A percentile compares a stretch with the other conserved stretches of the same genome.
Conservation (phyloP, 2,329 filamentous ascomycete species). For the Claviceps pusilla region DNA sequence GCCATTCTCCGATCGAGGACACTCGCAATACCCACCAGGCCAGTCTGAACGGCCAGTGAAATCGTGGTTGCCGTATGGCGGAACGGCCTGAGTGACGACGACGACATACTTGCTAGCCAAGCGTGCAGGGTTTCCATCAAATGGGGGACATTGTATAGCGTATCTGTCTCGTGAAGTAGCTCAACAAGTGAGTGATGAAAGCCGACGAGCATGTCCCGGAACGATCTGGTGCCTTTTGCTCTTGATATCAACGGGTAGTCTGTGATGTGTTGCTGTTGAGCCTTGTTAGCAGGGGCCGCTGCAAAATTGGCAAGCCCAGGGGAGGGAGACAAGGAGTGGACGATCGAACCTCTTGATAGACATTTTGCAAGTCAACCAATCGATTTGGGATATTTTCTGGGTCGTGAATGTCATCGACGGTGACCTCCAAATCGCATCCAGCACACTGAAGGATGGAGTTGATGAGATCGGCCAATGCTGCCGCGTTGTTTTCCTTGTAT, state of each 20-base stretch:
- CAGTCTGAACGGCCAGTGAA: constrained; percentile 62
- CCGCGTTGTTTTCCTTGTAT: constrained; percentile 39
- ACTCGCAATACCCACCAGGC: constrained; percentile 58
- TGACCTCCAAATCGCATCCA: constrained; percentile 67
- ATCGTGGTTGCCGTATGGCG: constrained; percentile 85
- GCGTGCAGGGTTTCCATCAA: constrained; percentile 79
- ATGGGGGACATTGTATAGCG: constrained; percentile 61
- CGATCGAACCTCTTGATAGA: constrained; percentile 58
- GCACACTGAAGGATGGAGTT: constrained; percentile 56
- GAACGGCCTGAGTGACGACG: constrained; percentile 74
- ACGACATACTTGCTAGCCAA: constrained; percentile 86
- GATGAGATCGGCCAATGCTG: constrained; percentile 45
- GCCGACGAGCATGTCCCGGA: constrained; percentile 59
- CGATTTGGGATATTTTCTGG: constrained; percentile 71
- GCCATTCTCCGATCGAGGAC: constrained; percentile 58
- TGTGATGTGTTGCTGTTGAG: constrained; percentile 50
- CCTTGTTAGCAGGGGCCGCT: constrained; percentile 14
- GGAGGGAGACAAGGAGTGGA: neutral
- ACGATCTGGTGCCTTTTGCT: constrained; percentile 58
- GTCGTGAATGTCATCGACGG: constrained; percentile 72
- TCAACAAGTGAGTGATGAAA: constrained; percentile 69
- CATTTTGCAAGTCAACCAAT: constrained; percentile 71
- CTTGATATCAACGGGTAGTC: constrained; percentile 88
- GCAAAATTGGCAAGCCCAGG: neutral
- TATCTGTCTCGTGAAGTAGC: constrained; percentile 65